Conservation (phyloP, 2,329 filamentous ascomycete genomes). For the Aulographum hederae region DNA sequence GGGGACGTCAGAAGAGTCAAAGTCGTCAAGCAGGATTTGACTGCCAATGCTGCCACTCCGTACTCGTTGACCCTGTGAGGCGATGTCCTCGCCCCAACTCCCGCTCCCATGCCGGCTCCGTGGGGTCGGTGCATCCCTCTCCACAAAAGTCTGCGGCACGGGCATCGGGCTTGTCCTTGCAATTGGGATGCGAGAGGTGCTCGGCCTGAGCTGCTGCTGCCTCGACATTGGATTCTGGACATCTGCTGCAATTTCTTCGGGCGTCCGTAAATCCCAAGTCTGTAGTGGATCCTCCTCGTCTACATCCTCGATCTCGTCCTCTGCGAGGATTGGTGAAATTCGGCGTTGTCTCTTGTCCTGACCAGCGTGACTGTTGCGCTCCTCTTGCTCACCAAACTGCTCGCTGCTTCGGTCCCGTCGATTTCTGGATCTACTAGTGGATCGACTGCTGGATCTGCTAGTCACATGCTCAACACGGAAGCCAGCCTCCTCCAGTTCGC, state of each 20-base stretch:
- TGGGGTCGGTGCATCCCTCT: conserved; percentile 50
- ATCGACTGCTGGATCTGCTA: conserved; percentile 11
- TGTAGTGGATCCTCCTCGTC: conserved; percentile 26
- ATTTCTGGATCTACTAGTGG: conserved; percentile 12
- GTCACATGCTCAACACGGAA: conserved; percentile 30
- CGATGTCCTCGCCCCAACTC: conserved; percentile 37
- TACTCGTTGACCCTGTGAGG: conserved; percentile 32
- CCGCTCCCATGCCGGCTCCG: conserved; percentile 39
- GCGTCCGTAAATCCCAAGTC: conserved; percentile 54
- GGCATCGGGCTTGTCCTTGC: conserved; percentile 64
- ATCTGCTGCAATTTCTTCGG: conserved; percentile 55
- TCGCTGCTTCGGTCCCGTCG: conserved; percentile 3
- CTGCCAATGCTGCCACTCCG: conserved; percentile 50
- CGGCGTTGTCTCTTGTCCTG: conserved; percentile 11
- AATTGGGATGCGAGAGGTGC: conserved; percentile 70
- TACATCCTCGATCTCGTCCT: conserved; percentile 20
- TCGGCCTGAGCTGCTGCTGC: conserved; percentile 16
- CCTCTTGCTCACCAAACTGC: neutral
- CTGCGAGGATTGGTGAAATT: conserved; percentile 21
- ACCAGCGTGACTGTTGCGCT: neutral
- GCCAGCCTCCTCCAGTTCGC: conserved; percentile 63
- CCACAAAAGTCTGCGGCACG: conserved; percentile 51
- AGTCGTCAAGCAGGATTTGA: conserved; percentile 32
- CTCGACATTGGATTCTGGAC: conserved; percentile 10
- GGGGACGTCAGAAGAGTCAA: conserved; percentile 11